Evolutionary conservation across 1,284 basidiomycete genomes (phyloP).

Genomic region (Leccinum angustisporum): DNA sequence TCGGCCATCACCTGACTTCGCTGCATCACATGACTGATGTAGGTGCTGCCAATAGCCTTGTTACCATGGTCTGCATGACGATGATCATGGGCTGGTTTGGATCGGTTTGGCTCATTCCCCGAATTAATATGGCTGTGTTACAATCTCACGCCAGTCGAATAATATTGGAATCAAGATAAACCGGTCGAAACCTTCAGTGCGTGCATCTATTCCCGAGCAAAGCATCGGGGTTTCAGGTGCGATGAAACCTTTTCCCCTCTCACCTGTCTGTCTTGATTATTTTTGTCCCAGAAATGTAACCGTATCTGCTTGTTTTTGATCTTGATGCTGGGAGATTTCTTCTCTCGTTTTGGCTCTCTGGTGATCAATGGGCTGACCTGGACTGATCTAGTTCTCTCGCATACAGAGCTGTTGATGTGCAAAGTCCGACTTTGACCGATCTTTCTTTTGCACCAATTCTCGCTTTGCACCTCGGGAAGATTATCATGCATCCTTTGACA

Average conservation of each 20-base stretch:
- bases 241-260: not conserved
- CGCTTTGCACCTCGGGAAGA: not conserved
- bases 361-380: not conserved
- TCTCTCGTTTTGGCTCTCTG: not conserved
- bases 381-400: not conserved
- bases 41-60: not conserved
- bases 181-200: not conserved
- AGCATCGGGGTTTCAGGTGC: not conserved
- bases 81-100: not conserved
- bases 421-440: not conserved
- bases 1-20: conserved; percentile 14
- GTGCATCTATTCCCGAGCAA: not conserved
- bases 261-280: not conserved
- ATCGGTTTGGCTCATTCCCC: conserved; percentile 12
- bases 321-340: not conserved
- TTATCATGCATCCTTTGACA: not conserved
- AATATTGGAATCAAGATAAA: not conserved
- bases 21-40: not conserved
- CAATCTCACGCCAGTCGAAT: not conserved
- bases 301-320: not conserved
- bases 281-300: not conserved
- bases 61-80: not conserved
- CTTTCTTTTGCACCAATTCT: not conserved
- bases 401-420: not conserved
- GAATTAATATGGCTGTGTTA: conserved; percentile 1